Evolutionary conservation across 108 stramenopile species (phyloP).

Genomic region (Discostella pseudostelligera): DNA sequence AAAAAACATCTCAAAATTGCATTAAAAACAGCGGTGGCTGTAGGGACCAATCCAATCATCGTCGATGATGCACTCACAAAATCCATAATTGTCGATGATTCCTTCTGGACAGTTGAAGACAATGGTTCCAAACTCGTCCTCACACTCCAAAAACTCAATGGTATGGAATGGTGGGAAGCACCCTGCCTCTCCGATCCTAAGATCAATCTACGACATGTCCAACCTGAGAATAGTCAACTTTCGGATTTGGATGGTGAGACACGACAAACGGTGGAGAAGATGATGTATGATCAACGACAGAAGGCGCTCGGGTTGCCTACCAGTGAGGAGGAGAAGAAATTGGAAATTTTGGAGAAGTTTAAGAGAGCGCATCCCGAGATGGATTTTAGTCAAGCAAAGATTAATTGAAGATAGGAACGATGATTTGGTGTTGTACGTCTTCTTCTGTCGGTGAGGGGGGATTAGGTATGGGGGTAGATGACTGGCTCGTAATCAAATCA

Average conservation of each 20-base stretch:
- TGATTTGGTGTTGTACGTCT: too few relatives aligned
- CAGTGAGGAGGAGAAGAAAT: conserved; percentile 93
- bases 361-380: conserved; percentile 97
- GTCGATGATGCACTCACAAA: conserved; percentile 89
- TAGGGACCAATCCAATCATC: conserved; percentile 53
- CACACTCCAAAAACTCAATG: conserved; percentile 88
- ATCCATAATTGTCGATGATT: conserved; percentile 93
- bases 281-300: conserved; percentile 99
- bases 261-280: conserved; percentile 98
- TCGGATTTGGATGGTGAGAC: conserved; percentile 97
- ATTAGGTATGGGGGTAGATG: too few relatives aligned
- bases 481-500: too few relatives aligned
- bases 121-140: conserved; percentile 68
- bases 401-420: conserved; percentile 35
- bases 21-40: conserved; percentile 63
- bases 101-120: conserved; percentile 99
- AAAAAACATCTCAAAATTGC: conserved; percentile 84
- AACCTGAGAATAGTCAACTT: conserved; percentile 95
- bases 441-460: too few relatives aligned
- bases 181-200: conserved; percentile 88
- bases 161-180: conserved; percentile 99
- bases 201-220: conserved; percentile 95
- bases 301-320: conserved; percentile 96
- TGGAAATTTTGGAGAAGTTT: conserved; percentile 93
- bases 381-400: conserved; percentile 95